These are phyloP conservation scores for Paratrypanosoma confusum DNA, from an alignment of 208 protist species.

Conservation along the genomic window DNA sequence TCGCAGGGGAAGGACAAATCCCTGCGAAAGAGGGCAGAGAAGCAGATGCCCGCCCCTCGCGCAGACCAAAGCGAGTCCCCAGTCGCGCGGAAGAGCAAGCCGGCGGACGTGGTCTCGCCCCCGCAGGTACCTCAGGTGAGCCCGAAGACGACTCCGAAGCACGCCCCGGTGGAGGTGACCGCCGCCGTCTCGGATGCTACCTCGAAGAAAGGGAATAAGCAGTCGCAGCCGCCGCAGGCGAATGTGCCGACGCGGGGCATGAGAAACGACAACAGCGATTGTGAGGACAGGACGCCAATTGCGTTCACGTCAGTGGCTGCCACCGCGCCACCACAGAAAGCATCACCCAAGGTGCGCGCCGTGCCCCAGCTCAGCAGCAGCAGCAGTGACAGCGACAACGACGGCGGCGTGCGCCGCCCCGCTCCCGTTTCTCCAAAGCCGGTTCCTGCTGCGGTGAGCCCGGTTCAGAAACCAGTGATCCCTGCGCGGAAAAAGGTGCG, in stretches of 20 bases:
- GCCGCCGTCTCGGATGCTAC: background rate
- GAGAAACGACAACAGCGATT: background rate
- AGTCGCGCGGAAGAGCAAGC: too few relatives aligned
- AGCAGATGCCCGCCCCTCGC: background rate
- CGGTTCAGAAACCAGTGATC: too few relatives aligned
- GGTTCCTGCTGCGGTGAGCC: too few relatives aligned
- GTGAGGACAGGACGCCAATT: background rate
- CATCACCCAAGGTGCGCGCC: constrained; percentile 1
- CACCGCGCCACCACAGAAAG: background rate
- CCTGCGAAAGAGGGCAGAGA: background rate
- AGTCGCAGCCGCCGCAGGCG: too few relatives aligned
- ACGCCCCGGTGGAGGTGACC: too few relatives aligned
- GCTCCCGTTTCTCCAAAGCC: too few relatives aligned
- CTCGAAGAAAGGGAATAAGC: too few relatives aligned
- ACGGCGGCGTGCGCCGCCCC: too few relatives aligned
- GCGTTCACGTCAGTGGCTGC: background rate
- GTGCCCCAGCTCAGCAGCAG: background rate
- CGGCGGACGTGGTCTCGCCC: background rate
- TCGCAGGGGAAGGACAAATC: background rate
- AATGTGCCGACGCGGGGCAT: too few relatives aligned
- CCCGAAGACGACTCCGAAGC: too few relatives aligned
- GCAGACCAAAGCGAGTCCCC: background rate
- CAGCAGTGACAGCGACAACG: background rate
- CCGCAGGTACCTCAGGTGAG: too few relatives aligned
- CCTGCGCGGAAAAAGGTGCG: too few relatives aligned